phyloP scores from a whole-genome alignment of 192 early-diverging fungal species.

The Entophlyctis helioformis region DNA sequence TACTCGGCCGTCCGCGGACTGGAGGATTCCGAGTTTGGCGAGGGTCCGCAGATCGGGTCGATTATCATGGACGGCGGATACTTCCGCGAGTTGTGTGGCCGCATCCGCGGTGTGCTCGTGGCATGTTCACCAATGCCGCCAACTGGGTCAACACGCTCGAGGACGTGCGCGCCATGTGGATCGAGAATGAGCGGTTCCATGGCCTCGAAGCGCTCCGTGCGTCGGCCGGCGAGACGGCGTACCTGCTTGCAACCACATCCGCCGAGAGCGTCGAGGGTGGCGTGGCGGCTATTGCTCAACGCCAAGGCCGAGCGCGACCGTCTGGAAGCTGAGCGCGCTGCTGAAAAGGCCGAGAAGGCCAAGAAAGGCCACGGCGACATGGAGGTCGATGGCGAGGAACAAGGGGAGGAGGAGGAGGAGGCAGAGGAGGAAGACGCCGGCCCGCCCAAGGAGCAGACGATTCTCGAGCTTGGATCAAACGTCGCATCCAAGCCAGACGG shows the following conservation, averaged over 20 bases:
- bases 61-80: conserved; percentile 43
- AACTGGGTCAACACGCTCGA: conserved; percentile 36
- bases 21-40: conserved; percentile 39
- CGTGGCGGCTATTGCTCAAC: conserved; percentile 4
- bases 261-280: conserved; percentile 14
- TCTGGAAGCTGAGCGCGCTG: too few species aligned
- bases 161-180: conserved; percentile 39
- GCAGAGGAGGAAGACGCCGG: too few species aligned
- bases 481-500: conserved; percentile 16
- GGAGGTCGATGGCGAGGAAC: too few species aligned
- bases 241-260: conserved; percentile 19
- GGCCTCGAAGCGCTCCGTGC: conserved; percentile 18
- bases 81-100: conserved; percentile 42
- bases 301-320: too few species aligned
- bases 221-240: conserved; percentile 23
- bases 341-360: too few species aligned
- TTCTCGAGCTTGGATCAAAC: conserved; percentile 25
- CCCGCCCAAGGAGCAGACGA: conserved; percentile 1
- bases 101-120: conserved; percentile 40
- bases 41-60: conserved; percentile 32
- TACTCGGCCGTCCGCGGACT: conserved; percentile 27
- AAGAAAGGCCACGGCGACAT: too few species aligned
- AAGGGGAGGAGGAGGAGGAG: conserved; percentile 5
- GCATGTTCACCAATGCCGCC: conserved; percentile 37
- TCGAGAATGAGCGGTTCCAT: conserved; percentile 41